A percentile compares a stretch with the other conserved stretches of the same genome.
Conservation (phyloP, 768 basidiomycete species). For the Cystofilobasidium ferigula region DNA sequence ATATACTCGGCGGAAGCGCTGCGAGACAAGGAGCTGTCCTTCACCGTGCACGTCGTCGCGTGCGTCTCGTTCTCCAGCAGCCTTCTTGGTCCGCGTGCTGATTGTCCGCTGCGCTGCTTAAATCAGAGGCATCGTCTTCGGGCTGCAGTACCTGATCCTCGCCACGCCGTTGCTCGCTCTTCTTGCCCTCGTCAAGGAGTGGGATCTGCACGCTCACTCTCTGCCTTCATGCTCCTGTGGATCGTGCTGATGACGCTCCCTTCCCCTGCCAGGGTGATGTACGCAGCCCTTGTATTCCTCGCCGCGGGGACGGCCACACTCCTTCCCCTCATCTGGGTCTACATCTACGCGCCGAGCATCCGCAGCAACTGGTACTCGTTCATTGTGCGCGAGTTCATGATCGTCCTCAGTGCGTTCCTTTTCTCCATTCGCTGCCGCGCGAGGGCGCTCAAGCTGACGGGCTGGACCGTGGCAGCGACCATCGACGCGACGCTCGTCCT, state of each 20-base stretch:
- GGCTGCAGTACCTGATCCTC: slow-evolving; percentile 4
- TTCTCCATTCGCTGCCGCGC: background rate
- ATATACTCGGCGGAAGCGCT: slow-evolving; percentile 5
- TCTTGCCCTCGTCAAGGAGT: background rate
- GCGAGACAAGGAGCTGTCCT: background rate
- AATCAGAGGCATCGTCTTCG: background rate
- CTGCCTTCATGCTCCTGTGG: background rate
- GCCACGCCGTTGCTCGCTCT: slow-evolving; percentile 2
- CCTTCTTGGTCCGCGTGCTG: background rate
- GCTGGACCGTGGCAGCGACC: background rate
- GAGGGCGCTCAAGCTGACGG: no score
- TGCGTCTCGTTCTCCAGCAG: background rate
- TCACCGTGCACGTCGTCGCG: background rate
- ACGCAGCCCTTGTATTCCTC: background rate
- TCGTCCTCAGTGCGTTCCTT: background rate
- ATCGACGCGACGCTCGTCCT: background rate
- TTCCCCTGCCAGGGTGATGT: slow-evolving; percentile 8
- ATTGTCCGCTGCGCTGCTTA: no score
- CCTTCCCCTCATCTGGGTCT: background rate
- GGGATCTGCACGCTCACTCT: background rate
- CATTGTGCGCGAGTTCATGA: background rate
- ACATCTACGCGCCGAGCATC: background rate
- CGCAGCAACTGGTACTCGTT: slow-evolving; percentile 4
- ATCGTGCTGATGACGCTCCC: no score
- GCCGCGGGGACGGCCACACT: background rate